Percentiles rank a stretch among this genome's conserved stretches.
Conservation (phyloP, 2,329 filamentous ascomycete species). For the Huntiella omanensis region DNA sequence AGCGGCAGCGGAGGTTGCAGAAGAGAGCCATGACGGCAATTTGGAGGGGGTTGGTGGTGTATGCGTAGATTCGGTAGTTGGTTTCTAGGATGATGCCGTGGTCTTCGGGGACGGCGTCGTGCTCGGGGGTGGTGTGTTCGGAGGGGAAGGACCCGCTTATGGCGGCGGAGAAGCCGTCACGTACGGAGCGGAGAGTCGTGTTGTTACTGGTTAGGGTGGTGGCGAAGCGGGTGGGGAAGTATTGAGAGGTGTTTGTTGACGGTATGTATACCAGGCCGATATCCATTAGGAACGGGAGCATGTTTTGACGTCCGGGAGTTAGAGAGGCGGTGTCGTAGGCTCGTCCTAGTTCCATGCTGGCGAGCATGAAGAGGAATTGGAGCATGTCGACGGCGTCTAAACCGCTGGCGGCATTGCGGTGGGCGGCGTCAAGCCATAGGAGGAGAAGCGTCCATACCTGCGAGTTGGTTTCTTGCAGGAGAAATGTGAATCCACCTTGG, state of each 20-base stretch:
- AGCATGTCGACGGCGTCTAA: constrained; percentile 89
- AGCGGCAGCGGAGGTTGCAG: constrained; percentile 70
- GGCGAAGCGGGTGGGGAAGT: constrained; percentile 83
- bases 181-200: constrained; percentile 48
- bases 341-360: constrained; percentile 76
- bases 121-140: constrained; percentile 25
- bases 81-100: constrained; percentile 94
- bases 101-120: constrained; percentile 20
- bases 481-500: constrained; percentile 80
- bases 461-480: constrained; percentile 86
- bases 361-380: constrained; percentile 88
- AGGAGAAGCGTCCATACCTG: constrained; percentile 94
- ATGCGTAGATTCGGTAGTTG: constrained; percentile 94
- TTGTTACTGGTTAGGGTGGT: constrained; percentile 82
- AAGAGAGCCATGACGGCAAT: constrained; percentile 90
- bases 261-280: constrained; percentile 79
- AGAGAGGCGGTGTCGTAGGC: constrained; percentile 78
- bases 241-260: constrained; percentile 36
- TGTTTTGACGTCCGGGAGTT: constrained; percentile 62
- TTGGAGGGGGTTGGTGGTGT: constrained; percentile 82
- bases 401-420: constrained; percentile 34
- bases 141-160: constrained; percentile 23
- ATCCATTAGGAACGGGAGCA: constrained; percentile 78
- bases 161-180: constrained; percentile 49
- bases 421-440: constrained; percentile 75